These are phyloP conservation scores for Candida ulmi DNA, from an alignment of 805 yeast species.

Conservation along the genomic window DNA sequence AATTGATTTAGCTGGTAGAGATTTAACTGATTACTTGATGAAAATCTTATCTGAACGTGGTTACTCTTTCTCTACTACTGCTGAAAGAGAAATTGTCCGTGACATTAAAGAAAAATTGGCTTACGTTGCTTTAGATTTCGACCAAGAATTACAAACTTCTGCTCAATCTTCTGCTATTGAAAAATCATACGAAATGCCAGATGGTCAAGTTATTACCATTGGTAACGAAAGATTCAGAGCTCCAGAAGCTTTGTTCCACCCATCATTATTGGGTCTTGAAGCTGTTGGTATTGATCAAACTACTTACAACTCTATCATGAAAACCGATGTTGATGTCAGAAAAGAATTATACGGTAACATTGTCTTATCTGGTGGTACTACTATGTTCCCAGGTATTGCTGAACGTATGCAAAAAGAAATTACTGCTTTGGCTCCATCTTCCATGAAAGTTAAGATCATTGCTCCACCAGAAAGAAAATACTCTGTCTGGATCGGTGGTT, in stretches of 20 bases:
- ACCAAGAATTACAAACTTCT: conserved; percentile 99
- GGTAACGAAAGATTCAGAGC: conserved; percentile 99
- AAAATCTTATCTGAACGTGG: conserved; percentile 98
- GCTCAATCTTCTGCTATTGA: conserved; percentile 97
- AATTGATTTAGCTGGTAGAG: conserved; percentile 99
- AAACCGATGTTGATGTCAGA: conserved; percentile 99
- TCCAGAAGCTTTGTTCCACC: conserved; percentile 99
- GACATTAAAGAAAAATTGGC: conserved; percentile 95
- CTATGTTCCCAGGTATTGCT: conserved; percentile 99
- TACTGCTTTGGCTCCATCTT: conserved; percentile 98
- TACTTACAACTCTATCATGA: conserved; percentile 66
- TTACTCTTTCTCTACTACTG: conserved; percentile 97
- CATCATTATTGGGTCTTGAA: conserved; percentile 84
- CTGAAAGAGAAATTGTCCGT: conserved; percentile 94
- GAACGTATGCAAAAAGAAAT: conserved; percentile 99
- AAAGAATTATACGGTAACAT: conserved; percentile 98
- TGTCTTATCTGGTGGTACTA: conserved; percentile 99
- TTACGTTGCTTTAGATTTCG: conserved; percentile 98
- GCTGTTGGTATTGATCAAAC: conserved; percentile 99
- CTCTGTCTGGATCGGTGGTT: conserved; percentile 99
- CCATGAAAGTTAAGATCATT: conserved; percentile 98
- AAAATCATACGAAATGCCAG: conserved; percentile 99
- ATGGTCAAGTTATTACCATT: conserved; percentile 98
- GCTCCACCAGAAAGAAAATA: conserved; percentile 99
- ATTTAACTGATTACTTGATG: conserved; percentile 98